Conservation (phyloP, 2,329 filamentous ascomycete species). For the Pseudonectria foliicola region DNA sequence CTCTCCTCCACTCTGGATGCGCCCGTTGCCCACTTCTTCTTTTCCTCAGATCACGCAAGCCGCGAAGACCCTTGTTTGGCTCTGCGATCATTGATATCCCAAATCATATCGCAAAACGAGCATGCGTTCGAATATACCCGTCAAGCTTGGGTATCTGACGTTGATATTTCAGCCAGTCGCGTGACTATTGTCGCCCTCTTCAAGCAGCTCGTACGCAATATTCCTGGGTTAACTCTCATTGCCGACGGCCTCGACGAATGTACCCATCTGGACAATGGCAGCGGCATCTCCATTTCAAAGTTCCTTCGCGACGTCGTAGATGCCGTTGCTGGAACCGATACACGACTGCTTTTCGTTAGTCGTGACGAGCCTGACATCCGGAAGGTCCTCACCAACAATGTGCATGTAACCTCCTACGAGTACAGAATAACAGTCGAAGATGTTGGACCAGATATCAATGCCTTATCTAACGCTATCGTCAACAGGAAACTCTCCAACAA, state of each 20-base stretch:
- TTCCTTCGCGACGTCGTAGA: conserved; percentile 14
- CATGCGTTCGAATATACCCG: conserved; percentile 9
- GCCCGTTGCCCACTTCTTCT: conserved; percentile 24
- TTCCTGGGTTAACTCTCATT: conserved; percentile 17
- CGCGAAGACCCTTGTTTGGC: conserved; percentile 19
- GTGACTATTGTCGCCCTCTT: conserved; percentile 14
- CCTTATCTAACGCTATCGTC: conserved; percentile 21
- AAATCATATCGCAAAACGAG: conserved; percentile 9
- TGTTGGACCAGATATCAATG: conserved; percentile 13
- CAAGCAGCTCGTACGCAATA: conserved; percentile 1
- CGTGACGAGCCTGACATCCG: conserved; percentile 20
- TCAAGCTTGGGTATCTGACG: not conserved
- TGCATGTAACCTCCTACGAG: not conserved
- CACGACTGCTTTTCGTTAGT: conserved; percentile 19
- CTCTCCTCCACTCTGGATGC: not conserved
- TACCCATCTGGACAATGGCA: not conserved
- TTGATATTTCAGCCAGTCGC: too few relatives aligned
- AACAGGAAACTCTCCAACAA: conserved; percentile 23
- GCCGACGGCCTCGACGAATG: conserved; percentile 32
- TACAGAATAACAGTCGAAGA: conserved; percentile 8
- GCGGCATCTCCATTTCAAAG: not conserved
- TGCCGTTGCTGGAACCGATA: conserved; percentile 2
- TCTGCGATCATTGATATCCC: conserved; percentile 24
- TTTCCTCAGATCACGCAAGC: conserved; percentile 21
- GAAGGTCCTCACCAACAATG: not conserved